Base-by-base conservation (phyloP, 1,139 yeast species). In the Hemisphaericaspora xylanilytica region DNA sequence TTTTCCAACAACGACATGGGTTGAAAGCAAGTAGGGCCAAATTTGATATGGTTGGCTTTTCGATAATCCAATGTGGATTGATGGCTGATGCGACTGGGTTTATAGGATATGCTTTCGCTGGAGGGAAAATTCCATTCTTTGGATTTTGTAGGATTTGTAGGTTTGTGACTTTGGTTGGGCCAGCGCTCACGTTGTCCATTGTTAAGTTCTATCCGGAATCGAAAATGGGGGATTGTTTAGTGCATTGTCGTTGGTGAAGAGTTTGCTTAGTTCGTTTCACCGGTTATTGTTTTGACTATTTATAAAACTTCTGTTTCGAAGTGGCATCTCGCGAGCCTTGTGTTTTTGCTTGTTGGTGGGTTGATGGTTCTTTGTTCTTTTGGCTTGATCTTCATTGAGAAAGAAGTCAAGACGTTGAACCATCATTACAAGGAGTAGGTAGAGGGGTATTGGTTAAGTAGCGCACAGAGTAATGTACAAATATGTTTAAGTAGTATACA, bases 31-130 rank as follows among this genome's bases (percentile, higher is more conserved):
- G 80, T 40, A 64, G 60, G 36, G 48, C 52, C 12, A 54, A 68
- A 21, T 56, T 84, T 17, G 95, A 85, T 56, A 54, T 59, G 43
- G 62, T 79, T 26, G 95, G 85, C 56, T 61, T 69, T 39, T 41
- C 67, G 3, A 61, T 77, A 44, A 45, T 58, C 5, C 32, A 50
- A 18, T 29, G 57, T 9, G 73, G 67, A 1, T 46, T 63, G 24
- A 14, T 45, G 1, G 58, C 66, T 37, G 82, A 80, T 36, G 41
- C 67, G 0, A 1, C 73, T 0, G 80, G 80, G 2, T 64, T 75
- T 26, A 22, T 66, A 0, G 44, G 70, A 3, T 43, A 51, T 35
- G 55, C 51, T 30, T 41, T 46, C 22, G 52, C 54, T 29, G 52
- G 45, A 26, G 43, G 51, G 17, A 52, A 59, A 6, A n/a, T 32